These are phyloP conservation scores for Pseudopediastrum boryanum DNA, from an alignment of 139 green algal genomes.

Conservation along the genomic window DNA sequence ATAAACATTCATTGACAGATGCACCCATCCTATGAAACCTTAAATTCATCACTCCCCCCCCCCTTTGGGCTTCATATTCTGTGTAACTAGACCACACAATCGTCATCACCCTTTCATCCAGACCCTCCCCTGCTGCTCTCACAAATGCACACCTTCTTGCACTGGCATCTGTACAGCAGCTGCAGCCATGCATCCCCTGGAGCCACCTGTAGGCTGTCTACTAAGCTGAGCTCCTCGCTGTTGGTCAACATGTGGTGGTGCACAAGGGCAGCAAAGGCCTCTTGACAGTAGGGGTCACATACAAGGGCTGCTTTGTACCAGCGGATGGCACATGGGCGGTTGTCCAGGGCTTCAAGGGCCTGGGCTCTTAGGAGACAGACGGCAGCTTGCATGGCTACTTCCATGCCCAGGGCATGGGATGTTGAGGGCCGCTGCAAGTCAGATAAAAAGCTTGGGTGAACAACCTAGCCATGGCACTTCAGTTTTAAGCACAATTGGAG, in stretches of 20 bases:
- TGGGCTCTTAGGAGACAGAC: constrained; percentile 82
- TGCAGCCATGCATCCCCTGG: constrained; percentile 74
- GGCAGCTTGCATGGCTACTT: constrained; percentile 47
- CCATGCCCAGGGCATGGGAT: too few species aligned
- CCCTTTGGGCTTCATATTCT: too few species aligned
- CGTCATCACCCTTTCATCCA: neutral
- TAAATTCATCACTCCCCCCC: too few species aligned
- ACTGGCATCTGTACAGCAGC: constrained; percentile 75
- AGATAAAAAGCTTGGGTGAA: too few species aligned
- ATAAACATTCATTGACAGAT: too few species aligned
- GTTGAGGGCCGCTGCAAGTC: too few species aligned
- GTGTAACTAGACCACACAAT: too few species aligned
- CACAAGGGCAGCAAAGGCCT: constrained; percentile 90
- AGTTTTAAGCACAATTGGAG: too few species aligned
- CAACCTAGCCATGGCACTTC: too few species aligned
- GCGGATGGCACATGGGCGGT: constrained; percentile 61
- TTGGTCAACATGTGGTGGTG: constrained; percentile 88
- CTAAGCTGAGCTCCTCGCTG: constrained; percentile 76
- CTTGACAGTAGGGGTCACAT: constrained; percentile 91
- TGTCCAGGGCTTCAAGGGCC: constrained; percentile 86
- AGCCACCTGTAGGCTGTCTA: constrained; percentile 61
- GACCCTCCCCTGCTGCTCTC: neutral
- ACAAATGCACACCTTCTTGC: constrained; percentile 69
- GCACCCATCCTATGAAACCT: too few species aligned
- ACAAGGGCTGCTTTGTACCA: constrained; percentile 72